Base-by-base conservation (phyloP, 257 asterid genomes). In the Fraxinus quadrangulata region DNA sequence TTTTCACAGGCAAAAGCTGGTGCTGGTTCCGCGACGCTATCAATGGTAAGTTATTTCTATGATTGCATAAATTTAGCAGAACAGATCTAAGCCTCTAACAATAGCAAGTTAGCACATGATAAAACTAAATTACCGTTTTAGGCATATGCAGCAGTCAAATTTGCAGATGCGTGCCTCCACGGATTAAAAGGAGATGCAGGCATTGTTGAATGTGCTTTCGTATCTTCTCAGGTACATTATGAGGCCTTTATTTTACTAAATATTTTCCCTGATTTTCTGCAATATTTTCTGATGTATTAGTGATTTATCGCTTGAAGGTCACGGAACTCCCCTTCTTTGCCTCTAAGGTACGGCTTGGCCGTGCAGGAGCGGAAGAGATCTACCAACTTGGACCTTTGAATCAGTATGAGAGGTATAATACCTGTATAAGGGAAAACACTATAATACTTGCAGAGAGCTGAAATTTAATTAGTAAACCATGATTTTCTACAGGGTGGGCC, bases 71-170 rank as follows among this genome's bases (percentile, higher is more conserved):
- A 23, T 9, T 23, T 63, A 63, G 17, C 19, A 24, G 1, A 63
- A 23, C 68, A 8, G n/a, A 63, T 26, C 14, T 63, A 10, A 24
- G 33, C 17, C 34, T 63, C 69, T 63, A 11, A 24, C 2, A 4
- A 8, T 24, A 63, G 69, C 34, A 63, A 36, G 28, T 69, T 21
- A 80, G 66, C 71, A 73, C 13, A 76, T 81, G n/a, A 76, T 33
- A 51, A 68, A 45, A 71, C 17, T 17, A 13, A 75, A 72, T 79
- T 11, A 37, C 71, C 37, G 24, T 1, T 87, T 72, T 74, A 91
- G 98, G 98, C 97, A 81, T 93, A 91, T 79, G 98, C 98, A 77
- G 98, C 98, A 13, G 94, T 90, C 12, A 93, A 93, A 80, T 93
- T 90, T 78, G 98, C 98, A 78, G 98, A 91, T 75, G 91, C 93